Conservation (phyloP, 1,284 basidiomycete genomes). For the Xerocomus nothofagi region DNA sequence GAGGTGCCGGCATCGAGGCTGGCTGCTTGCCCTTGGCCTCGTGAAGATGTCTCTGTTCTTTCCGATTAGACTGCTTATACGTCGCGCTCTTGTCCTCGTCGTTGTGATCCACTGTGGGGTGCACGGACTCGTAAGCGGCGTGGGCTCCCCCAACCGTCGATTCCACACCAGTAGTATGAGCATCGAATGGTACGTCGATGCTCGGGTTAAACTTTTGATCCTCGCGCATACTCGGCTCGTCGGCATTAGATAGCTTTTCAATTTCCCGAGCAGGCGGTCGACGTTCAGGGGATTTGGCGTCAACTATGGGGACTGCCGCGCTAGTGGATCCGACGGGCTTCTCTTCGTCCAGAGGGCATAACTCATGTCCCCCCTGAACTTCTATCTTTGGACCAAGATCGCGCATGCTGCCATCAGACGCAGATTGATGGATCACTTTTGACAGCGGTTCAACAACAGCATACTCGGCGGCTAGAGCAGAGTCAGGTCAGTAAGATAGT, state of each 20-base stretch:
- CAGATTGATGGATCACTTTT: conserved; percentile 39
- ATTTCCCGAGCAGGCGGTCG: conserved; percentile 33
- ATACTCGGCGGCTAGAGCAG: conserved; percentile 42
- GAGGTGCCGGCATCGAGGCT: conserved; percentile 65
- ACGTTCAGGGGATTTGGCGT: conserved; percentile 62
- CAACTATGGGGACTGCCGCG: conserved; percentile 67
- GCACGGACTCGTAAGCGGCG: conserved; percentile 48
- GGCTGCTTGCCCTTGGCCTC: conserved; percentile 57
- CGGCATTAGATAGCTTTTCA: conserved; percentile 38
- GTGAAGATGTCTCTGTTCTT: conserved; percentile 62
- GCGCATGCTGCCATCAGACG: neutral
- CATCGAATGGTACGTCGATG: conserved; percentile 27
- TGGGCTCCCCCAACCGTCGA: conserved; percentile 41
- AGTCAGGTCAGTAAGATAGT: conserved; percentile 2
- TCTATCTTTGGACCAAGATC: conserved; percentile 3
- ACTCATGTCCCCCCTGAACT: conserved; percentile 55
- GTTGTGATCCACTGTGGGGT: conserved; percentile 42
- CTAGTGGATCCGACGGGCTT: conserved; percentile 61
- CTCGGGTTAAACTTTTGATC: conserved; percentile 22
- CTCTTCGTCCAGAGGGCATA: conserved; percentile 53
- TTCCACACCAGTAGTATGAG: conserved; percentile 42
- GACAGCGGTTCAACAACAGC: conserved; percentile 38
- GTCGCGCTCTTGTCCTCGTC: conserved; percentile 56
- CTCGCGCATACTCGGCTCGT: conserved; percentile 20
- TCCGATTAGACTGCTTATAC: conserved; percentile 48